phyloP scores from a whole-genome alignment of 2,329 filamentous ascomycete species.

The Fusarium sp. region DNA sequence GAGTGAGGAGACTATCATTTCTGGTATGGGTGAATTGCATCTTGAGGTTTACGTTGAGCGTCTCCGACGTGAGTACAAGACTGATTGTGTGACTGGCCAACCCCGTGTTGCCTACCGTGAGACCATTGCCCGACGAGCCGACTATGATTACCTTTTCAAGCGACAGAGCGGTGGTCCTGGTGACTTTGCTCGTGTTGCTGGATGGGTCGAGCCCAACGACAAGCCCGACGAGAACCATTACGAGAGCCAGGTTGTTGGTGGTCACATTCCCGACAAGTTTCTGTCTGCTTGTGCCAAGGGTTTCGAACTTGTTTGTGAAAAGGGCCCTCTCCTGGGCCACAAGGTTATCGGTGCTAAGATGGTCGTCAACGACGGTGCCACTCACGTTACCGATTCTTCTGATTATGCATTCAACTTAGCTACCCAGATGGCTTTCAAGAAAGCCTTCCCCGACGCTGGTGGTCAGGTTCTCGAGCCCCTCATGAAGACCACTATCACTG shows the following conservation, averaged over 20 bases:
- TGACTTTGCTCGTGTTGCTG: slow-evolving; percentile 93
- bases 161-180: slow-evolving; percentile 96
- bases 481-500: slow-evolving; percentile 98
- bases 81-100: slow-evolving; percentile 95
- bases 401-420: slow-evolving; percentile 96
- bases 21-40: slow-evolving; percentile 97
- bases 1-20: slow-evolving; percentile 96
- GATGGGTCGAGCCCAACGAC: slow-evolving; percentile 89
- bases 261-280: slow-evolving; percentile 95
- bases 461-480: slow-evolving; percentile 92
- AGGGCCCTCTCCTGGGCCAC: slow-evolving; percentile 93
- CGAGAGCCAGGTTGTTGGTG: slow-evolving; percentile 88
- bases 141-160: slow-evolving; percentile 94
- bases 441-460: slow-evolving; percentile 84
- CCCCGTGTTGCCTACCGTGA: slow-evolving; percentile 98
- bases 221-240: slow-evolving; percentile 82
- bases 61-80: slow-evolving; percentile 95
- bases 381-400: slow-evolving; percentile 96
- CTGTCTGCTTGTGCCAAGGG: slow-evolving; percentile 95
- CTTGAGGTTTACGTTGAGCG: slow-evolving; percentile 98
- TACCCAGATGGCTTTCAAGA: slow-evolving; percentile 95
- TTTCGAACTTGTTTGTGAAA: slow-evolving; percentile 84
- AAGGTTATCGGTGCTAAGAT: slow-evolving; percentile 90
- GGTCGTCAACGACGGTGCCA: slow-evolving; percentile 96
- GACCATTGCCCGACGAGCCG: slow-evolving; percentile 82